phyloP scores from a whole-genome alignment of 1,139 yeast genomes.

The Trichomonascaceae sp. region DNA sequence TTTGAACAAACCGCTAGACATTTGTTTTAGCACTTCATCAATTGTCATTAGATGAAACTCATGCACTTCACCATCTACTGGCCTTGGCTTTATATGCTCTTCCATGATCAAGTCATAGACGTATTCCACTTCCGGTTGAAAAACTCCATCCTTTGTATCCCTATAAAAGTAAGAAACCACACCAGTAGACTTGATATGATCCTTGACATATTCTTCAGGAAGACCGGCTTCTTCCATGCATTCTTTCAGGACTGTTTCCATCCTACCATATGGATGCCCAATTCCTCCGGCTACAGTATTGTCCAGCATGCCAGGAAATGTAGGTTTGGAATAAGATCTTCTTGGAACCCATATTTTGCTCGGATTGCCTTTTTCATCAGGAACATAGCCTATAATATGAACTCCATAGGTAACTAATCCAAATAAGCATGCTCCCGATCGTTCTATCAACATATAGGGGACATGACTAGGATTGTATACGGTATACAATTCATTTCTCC shows the following conservation, averaged over 20 bases:
- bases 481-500: slow-evolving; percentile 82
- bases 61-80: slow-evolving; percentile 83
- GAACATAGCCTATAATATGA: slow-evolving; percentile 74
- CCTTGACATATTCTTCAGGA: slow-evolving; percentile 42
- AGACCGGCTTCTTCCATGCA: slow-evolving; percentile 89
- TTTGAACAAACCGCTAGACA: slow-evolving; percentile 61
- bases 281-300: slow-evolving; percentile 95
- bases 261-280: slow-evolving; percentile 70
- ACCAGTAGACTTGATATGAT: slow-evolving; percentile 50
- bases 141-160: slow-evolving; percentile 43
- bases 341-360: slow-evolving; percentile 79
- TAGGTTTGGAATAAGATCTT: slow-evolving; percentile 68
- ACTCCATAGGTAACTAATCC: slow-evolving; percentile 90
- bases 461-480: slow-evolving; percentile 50
- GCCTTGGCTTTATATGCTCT: slow-evolving; percentile 49
- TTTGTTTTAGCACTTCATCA: slow-evolving; percentile 46
- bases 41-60: slow-evolving; percentile 59
- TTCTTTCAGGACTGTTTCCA: slow-evolving; percentile 79
- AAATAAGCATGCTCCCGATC: slow-evolving; percentile 72
- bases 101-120: slow-evolving; percentile 65
- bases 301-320: slow-evolving; percentile 87
- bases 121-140: slow-evolving; percentile 87
- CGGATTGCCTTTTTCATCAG: slow-evolving; percentile 36
- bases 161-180: slow-evolving; percentile 54
- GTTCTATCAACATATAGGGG: slow-evolving; percentile 66